Evolutionary conservation across 495 filamentous ascomycete genomes (phyloP), one percentile per base, ranked within the genome.

Genomic region (Podospora pseudopauciseta): DNA sequence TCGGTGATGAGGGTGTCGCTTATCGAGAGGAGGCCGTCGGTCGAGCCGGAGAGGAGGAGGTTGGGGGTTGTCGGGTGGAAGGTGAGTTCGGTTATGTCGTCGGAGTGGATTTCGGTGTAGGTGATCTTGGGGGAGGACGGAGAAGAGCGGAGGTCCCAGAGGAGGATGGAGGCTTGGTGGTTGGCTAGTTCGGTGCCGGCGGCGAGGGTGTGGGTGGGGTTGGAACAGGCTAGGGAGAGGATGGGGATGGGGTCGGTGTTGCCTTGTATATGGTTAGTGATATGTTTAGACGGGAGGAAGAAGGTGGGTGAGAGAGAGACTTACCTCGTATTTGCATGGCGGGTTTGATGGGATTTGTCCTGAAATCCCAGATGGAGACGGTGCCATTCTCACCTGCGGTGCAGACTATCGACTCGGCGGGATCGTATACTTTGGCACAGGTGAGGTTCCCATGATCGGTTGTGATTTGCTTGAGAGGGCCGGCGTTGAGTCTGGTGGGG

Each of bases 1-100:
- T 94, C 92, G 27, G 85, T 74, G 53, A 92, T 86, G 20, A 80
- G 83, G 16, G 86, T 89, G 75, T 97, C 88, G 79, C 91, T 96
- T 60, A 97, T 80, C 73, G 93, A 96, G 65, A 97, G 85, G 0
- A 97, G 86, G 16, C 91, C 91, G 81, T 99, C 95, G n/a, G 93
- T 97, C 64, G 91, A 93, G 68, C 92, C 93, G 34, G 92, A 93
- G 20, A 97, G 83, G 16, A 97, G 84, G 34, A 90, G 81, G 63
- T 85, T 80, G 44, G 86, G 83, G 39, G 79, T 78, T 53, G 77
- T 83, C 55, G 90, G 89, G 79, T 94, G 90, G 73, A 90, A 92
- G 78, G 88, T 85, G 13, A 96, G 83, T 85, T 92, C 89, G 26
- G 94, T 97, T 61, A 98, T 85, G 76, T 97, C 93, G 78, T 98